phyloP scores from a whole-genome alignment of 2,329 filamentous ascomycete species.

The Microcyclospora pomicola region DNA sequence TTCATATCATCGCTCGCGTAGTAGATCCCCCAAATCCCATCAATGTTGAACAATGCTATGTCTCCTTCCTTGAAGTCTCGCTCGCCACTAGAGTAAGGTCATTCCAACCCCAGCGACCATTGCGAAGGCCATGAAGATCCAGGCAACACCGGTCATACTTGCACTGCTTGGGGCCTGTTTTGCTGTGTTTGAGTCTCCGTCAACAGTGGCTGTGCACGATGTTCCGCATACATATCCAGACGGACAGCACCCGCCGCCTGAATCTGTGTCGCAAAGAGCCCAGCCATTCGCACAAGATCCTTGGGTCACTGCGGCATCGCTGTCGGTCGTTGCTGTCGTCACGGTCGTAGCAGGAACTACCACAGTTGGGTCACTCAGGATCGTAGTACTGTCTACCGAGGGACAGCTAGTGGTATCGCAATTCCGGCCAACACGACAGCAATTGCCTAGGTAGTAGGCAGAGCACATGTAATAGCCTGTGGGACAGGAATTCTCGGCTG shows the following conservation, averaged over 20 bases:
- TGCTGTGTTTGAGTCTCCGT: constrained; percentile 41
- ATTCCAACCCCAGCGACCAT: constrained; percentile 24
- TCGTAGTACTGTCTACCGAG: constrained; percentile 44
- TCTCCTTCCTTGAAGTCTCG: too few relatives aligned
- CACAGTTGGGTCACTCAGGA: constrained; percentile 55
- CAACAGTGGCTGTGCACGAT: constrained; percentile 50
- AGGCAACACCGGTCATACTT: constrained; percentile 18
- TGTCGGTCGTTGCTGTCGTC: constrained; percentile 8
- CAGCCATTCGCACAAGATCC: constrained; percentile 62
- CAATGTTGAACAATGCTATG: too few relatives aligned
- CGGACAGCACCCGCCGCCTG: constrained; percentile 73
- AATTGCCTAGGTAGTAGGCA: constrained; percentile 67
- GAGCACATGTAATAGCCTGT: constrained; percentile 86
- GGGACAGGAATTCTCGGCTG: constrained; percentile 45
- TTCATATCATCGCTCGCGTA: too few relatives aligned
- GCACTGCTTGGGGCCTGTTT: constrained; percentile 29
- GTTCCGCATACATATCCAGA: constrained; percentile 57
- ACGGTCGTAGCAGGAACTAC: constrained; percentile 39
- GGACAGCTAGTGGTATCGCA: constrained; percentile 74
- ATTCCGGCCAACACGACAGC: constrained; percentile 76
- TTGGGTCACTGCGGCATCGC: constrained; percentile 15
- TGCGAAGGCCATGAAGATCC: constrained; percentile 18
- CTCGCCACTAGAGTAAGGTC: constrained; percentile 20
- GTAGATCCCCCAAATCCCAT: too few relatives aligned
- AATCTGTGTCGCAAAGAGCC: constrained; percentile 54